These are phyloP conservation scores for Diospyros lotus DNA, from an alignment of 148 eudicot species.

Conservation along the genomic window DNA sequence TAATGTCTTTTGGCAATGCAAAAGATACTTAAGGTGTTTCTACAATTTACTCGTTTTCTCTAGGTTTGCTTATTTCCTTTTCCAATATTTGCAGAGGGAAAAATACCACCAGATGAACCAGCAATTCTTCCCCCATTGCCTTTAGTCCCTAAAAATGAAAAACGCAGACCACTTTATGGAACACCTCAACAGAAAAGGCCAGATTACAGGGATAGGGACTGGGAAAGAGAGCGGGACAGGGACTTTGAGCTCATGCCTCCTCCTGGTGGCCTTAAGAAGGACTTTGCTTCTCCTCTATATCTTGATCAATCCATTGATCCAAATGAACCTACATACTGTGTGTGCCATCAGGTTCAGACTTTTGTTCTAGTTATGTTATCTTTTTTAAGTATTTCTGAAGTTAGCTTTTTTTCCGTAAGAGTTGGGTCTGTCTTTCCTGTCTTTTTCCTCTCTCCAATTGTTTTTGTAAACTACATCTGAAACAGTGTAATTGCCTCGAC, in stretches of 20 bases:
- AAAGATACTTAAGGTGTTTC: constrained; percentile 3
- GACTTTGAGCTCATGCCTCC: constrained; percentile 99
- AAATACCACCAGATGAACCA: constrained; percentile 83
- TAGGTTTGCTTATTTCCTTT: not conserved
- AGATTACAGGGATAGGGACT: constrained; percentile 79
- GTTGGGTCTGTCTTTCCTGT: not conserved
- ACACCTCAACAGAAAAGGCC: constrained; percentile 70
- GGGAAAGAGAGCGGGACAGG: constrained; percentile 87
- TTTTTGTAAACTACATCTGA: not conserved
- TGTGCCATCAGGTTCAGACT: constrained; percentile 82
- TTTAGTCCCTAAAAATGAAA: constrained; percentile 73
- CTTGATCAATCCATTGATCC: constrained; percentile 94
- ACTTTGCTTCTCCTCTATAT: constrained; percentile 67
- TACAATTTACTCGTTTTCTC: constrained; percentile 13
- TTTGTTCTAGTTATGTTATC: constrained; percentile 1
- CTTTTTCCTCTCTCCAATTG: not conserved
- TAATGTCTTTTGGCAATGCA: not conserved
- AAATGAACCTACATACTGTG: constrained; percentile 93
- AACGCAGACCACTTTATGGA: constrained; percentile 50
- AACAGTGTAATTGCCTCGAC: constrained; percentile 1
- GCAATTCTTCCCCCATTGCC: constrained; percentile 84
- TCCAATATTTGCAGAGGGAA: constrained; percentile 67
- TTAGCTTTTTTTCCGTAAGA: not conserved
- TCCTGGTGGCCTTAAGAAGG: constrained; percentile 86
- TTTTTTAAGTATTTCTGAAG: not conserved